phyloP scores from a whole-genome alignment of 495 filamentous ascomycete species.

The Daldinia caldariorum region DNA sequence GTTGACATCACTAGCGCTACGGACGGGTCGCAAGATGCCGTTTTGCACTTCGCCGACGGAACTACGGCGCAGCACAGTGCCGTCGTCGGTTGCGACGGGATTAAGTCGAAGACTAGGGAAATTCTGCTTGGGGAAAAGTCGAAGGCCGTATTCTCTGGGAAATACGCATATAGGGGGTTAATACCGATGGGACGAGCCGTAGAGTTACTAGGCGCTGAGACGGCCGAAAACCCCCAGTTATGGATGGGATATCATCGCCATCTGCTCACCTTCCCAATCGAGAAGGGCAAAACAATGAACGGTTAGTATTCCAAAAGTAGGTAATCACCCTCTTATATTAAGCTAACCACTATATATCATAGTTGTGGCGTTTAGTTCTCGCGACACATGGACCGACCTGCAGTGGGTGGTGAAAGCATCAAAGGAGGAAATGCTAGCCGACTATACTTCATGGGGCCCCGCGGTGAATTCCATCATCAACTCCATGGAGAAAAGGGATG shows the following conservation, averaged over 20 bases:
- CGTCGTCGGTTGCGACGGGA: slow-evolving; percentile 68
- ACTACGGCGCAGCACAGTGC: slow-evolving; percentile 61
- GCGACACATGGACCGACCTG: slow-evolving; percentile 55
- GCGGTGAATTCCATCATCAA: slow-evolving; percentile 49
- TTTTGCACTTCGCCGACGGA: slow-evolving; percentile 66
- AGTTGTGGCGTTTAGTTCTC: slow-evolving; percentile 47
- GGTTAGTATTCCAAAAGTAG: slow-evolving; percentile 47
- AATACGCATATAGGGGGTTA: slow-evolving; percentile 64
- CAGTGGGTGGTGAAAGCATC: slow-evolving; percentile 67
- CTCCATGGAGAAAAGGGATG: slow-evolving; percentile 44
- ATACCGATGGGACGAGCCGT: slow-evolving; percentile 64
- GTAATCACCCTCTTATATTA: not conserved
- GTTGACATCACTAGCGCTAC: slow-evolving; percentile 40
- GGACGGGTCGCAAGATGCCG: slow-evolving; percentile 49
- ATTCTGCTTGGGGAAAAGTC: slow-evolving; percentile 56
- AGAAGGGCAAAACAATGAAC: slow-evolving; percentile 71
- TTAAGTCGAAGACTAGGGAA: slow-evolving; percentile 63
- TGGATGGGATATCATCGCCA: slow-evolving; percentile 69
- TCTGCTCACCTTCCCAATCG: slow-evolving; percentile 72
- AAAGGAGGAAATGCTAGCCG: slow-evolving; percentile 65
- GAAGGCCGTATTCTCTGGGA: slow-evolving; percentile 60
- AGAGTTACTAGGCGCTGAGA: slow-evolving; percentile 65
- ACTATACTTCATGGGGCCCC: slow-evolving; percentile 65
- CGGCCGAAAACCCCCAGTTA: slow-evolving; percentile 61
- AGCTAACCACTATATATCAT: slow-evolving; percentile 9